Evolutionary conservation across 345 rosid genomes (phyloP).

Genomic region (Hibiscus syriacus): DNA sequence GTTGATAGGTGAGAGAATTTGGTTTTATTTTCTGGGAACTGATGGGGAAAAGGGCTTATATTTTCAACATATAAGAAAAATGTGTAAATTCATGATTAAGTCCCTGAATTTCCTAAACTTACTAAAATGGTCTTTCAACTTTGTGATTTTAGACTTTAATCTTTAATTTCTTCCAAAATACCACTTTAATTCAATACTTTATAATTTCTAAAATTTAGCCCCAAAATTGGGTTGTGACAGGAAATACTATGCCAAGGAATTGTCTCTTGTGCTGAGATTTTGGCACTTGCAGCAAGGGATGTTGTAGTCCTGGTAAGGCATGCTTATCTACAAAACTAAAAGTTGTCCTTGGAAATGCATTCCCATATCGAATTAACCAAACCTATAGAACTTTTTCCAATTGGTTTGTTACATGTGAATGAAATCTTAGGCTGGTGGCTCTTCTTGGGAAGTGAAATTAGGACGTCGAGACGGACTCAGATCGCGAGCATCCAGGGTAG

Average conservation of each 20-base stretch:
- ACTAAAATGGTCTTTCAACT: too few relatives aligned
- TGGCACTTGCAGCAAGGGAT: constrained; percentile 77
- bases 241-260: constrained; percentile 57
- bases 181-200: too few relatives aligned
- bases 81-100: too few relatives aligned
- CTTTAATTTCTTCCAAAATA: too few relatives aligned
- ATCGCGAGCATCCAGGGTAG: constrained; percentile 56
- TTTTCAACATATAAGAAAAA: too few relatives aligned
- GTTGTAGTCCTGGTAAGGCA: constrained; percentile 62
- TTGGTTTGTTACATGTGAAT: background rate
- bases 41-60: too few relatives aligned
- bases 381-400: background rate
- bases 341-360: background rate
- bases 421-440: constrained; percentile 62
- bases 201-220: too few relatives aligned
- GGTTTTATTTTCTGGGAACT: too few relatives aligned
- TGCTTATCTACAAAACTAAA: background rate
- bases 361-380: background rate
- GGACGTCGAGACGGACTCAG: constrained; percentile 73
- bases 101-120: too few relatives aligned
- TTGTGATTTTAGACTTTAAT: too few relatives aligned
- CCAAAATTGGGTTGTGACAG: too few relatives aligned
- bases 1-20: too few relatives aligned
- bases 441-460: constrained; percentile 60
- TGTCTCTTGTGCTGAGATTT: constrained; percentile 85